Percentiles rank a stretch among this genome's conserved stretches.
Evolutionary conservation across 306 rosid genomes (phyloP).

Genomic region (Luffa aegyptiaca): DNA sequence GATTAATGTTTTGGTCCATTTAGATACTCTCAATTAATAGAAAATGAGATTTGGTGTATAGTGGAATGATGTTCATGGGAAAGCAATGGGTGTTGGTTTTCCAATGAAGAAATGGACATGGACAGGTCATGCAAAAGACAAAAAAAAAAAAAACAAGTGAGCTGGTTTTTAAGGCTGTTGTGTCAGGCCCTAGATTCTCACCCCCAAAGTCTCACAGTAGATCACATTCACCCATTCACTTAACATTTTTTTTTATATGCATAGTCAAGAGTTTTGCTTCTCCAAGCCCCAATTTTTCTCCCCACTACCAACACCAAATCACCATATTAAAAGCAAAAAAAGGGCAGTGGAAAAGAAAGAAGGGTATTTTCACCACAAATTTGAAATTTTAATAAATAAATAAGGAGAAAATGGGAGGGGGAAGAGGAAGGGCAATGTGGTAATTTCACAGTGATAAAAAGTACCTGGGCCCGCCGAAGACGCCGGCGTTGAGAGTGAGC

Average conservation of each 20-base stretch:
- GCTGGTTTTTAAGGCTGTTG: background rate
- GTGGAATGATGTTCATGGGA: background rate
- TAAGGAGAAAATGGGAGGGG: no score
- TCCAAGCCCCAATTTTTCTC: no score
- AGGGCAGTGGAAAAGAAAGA: no score
- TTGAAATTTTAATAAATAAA: no score
- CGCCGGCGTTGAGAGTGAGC: constrained; percentile 75
- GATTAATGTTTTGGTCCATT: no score
- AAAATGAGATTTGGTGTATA: background rate
- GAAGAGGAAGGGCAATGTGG: background rate
- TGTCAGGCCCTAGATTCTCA: background rate
- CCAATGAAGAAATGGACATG: background rate
- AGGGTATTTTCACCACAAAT: no score
- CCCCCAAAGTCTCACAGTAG: background rate
- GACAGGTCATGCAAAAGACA: background rate
- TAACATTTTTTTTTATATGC: background rate
- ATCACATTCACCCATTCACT: background rate
- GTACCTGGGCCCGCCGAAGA: constrained; percentile 82
- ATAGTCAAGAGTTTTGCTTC: no score
- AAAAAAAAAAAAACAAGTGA: background rate
- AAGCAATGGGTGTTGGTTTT: background rate
- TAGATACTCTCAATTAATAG: no score
- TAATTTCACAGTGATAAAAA: background rate
- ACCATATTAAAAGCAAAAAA: no score
- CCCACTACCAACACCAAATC: no score